Evolutionary conservation across 2,329 filamentous ascomycete species (phyloP), one percentile per base, ranked within the genome.

Genomic region (Sordariomycetes sp.): DNA sequence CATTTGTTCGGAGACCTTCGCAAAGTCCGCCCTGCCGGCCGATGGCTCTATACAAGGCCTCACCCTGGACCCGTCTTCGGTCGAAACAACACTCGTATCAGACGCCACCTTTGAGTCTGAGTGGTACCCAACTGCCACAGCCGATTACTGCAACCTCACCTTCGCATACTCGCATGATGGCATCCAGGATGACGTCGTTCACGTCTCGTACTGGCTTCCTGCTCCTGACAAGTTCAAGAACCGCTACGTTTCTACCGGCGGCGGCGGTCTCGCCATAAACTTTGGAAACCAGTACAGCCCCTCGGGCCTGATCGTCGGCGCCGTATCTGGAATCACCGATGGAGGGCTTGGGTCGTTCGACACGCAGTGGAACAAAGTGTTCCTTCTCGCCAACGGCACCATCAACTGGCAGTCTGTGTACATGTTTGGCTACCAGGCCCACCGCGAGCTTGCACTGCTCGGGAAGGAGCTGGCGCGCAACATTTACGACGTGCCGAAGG

Each of bases 401-500:
- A 68, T 77, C 61, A 77, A 80, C 64, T 79, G 71, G 67, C 70
- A 80, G 36, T 66, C 72, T 1, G 68, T 72, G 2, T 72, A 75
- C 65, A 76, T 74, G 68, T 80, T 79, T 56, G 70, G 67, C 1
- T 80, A 80, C 66, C 69, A 74, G 60, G 77, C 73, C 0, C 66
- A 79, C 1, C 73, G 74, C 52, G 79, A 82, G 64, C 72, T 80
- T 70, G 36, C 34, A 6, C 5, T 54, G 2, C 63, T 79, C 12
- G 75, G 74, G 25, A 78, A 78, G 61, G 64, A 66, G 2, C 57
- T 79, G 50, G 69, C 72, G 20, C 63, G 64, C 59, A 66, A 64
- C 39, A 71, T 76, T 56, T 79, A 73, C 62, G 64, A 15, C 36
- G 35, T 54, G 17, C 28, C 5, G 13, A 32, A 63, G 17, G 48